Percentiles rank a stretch among this genome's conserved stretches.
Conservation (phyloP, 179 eudicot genomes). For the Corrigiola litoralis region DNA sequence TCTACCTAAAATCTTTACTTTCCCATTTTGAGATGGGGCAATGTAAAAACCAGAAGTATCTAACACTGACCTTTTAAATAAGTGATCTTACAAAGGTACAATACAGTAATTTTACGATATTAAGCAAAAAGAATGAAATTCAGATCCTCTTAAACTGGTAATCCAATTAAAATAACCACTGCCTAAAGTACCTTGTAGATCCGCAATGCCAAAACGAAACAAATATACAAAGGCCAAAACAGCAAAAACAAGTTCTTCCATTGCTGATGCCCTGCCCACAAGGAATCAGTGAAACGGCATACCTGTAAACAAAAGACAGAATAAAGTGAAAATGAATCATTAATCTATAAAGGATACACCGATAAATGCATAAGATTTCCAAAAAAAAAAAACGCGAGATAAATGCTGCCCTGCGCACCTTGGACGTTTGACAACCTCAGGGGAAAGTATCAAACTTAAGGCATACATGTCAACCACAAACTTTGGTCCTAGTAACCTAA, state of each 20-base stretch:
- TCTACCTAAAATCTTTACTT: neutral
- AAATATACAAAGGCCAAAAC: constrained; percentile 39
- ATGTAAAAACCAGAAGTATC: neutral
- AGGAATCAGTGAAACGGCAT: neutral
- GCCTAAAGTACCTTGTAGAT: constrained; percentile 58
- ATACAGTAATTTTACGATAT: neutral
- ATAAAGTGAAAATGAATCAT: neutral
- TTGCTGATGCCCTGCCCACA: constrained; percentile 7
- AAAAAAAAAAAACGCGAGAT: neutral
- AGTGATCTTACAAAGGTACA: too few species aligned
- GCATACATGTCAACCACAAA: too few species aligned
- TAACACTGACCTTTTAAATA: too few species aligned
- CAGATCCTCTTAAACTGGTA: neutral
- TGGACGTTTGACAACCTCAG: too few species aligned
- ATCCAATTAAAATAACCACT: neutral
- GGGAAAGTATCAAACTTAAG: too few species aligned
- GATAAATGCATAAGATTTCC: neutral
- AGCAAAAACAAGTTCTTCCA: constrained; percentile 37
- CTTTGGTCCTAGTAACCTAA: too few species aligned
- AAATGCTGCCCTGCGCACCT: too few species aligned
- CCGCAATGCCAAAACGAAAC: constrained; percentile 33
- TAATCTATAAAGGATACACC: neutral
- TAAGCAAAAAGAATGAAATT: neutral
- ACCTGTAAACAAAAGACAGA: constrained; percentile 7
- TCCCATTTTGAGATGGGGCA: neutral